Conservation (phyloP, 345 rosid genomes). For the Syzygium oleosum region DNA sequence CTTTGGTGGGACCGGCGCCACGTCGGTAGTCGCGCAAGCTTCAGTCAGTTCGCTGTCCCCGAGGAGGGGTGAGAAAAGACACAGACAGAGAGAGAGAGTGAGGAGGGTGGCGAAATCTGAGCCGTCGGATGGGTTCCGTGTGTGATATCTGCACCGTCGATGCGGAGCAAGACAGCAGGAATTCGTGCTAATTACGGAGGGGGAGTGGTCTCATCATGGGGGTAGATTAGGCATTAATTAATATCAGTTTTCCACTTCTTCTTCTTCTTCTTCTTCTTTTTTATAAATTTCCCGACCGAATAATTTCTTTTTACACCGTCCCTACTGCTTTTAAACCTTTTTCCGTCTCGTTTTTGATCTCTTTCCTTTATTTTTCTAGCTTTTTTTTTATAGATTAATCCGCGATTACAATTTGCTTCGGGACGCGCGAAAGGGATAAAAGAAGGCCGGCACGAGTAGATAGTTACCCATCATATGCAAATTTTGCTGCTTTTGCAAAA, state of each 20-base stretch:
- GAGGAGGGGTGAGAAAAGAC: conserved; percentile 38
- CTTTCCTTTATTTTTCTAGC: no score
- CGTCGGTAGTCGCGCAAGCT: background rate
- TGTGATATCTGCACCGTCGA: conserved; percentile 15
- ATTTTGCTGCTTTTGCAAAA: background rate
- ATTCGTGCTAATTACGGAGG: conserved; percentile 7
- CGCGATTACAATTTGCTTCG: background rate
- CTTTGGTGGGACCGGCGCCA: background rate
- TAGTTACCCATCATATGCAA: background rate
- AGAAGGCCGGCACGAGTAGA: background rate
- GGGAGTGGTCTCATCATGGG: background rate
- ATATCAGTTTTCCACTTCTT: background rate
- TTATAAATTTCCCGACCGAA: background rate
- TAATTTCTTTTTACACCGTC: background rate
- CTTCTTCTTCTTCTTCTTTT: background rate
- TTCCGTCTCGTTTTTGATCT: background rate
- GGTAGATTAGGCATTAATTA: background rate
- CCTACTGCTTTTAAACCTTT: background rate
- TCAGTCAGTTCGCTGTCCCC: conserved; percentile 27
- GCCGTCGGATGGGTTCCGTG: conserved; percentile 11
- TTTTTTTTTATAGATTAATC: background rate
- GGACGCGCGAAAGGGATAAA: background rate
- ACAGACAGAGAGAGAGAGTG: conserved; percentile 1
- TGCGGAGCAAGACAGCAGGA: conserved; percentile 4
- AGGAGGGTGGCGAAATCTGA: conserved; percentile 1